Conservation (phyloP, 331 rosid species). For the Malus hybrid region DNA sequence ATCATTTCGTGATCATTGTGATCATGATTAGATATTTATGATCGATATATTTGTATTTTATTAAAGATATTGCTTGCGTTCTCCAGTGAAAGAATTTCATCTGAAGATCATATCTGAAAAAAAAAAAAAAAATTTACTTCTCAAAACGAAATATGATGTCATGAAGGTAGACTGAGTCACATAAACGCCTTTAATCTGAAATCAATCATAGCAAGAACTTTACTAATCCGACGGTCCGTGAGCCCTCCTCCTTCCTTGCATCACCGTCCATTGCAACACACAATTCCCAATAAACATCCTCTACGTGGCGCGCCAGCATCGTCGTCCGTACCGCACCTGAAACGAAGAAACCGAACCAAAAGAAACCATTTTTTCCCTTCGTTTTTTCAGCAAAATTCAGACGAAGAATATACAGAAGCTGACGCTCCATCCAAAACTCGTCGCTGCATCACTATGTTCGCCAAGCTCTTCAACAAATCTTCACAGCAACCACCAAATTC, state of each 20-base stretch:
- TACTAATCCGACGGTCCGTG: background rate
- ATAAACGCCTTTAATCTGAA: background rate
- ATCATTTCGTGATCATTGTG: no score
- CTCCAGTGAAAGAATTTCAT: no score
- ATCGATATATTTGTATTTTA: no score
- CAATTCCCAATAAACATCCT: background rate
- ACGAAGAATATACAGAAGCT: constrained; percentile 10
- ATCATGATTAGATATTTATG: no score
- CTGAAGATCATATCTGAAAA: no score
- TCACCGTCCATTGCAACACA: constrained; percentile 19
- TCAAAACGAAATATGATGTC: background rate
- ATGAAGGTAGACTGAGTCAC: background rate
- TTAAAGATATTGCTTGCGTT: no score
- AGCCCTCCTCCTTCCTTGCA: background rate
- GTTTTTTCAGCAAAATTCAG: background rate
- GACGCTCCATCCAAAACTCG: background rate
- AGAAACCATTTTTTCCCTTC: background rate
- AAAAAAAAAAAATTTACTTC: no score
- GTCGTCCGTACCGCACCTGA: constrained; percentile 28
- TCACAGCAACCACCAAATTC: constrained; percentile 7
- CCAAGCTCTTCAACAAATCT: constrained; percentile 46
- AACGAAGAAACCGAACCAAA: constrained; percentile 7
- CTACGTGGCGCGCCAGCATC: constrained; percentile 23
- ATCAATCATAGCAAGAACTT: background rate
- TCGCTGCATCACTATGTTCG: constrained; percentile 42